Evolutionary conservation across 2,329 filamentous ascomycete species (phyloP).

Genomic region (Botrytis fabae): DNA sequence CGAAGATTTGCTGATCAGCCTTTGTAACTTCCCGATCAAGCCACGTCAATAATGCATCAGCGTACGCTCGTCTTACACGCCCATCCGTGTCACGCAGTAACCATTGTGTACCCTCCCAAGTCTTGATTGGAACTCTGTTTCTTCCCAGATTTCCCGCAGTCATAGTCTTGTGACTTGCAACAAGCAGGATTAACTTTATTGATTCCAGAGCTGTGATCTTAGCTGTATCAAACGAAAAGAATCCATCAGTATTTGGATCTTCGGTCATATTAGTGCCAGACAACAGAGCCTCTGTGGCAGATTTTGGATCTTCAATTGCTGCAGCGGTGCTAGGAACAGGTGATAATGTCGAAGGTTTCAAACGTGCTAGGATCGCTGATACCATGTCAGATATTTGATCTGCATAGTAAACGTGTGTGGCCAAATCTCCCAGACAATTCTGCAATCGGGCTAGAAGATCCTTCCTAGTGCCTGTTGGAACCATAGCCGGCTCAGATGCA

Average conservation of each 20-base stretch:
- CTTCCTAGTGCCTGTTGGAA: constrained; percentile 55
- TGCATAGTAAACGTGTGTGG: constrained; percentile 94
- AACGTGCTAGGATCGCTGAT: constrained; percentile 70
- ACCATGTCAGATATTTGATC: constrained; percentile 97
- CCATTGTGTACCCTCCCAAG: constrained; percentile 98
- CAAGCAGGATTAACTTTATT: constrained; percentile 77
- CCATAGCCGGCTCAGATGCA: constrained; percentile 44
- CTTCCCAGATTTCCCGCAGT: constrained; percentile 66
- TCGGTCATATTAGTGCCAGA: constrained; percentile 52
- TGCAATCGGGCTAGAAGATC: constrained; percentile 72
- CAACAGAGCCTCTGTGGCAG: constrained; percentile 50
- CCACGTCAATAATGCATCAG: constrained; percentile 82
- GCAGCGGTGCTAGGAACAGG: constrained; percentile 47
- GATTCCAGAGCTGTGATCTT: constrained; percentile 70
- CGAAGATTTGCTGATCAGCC: constrained; percentile 61
- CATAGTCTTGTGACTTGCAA: constrained; percentile 70
- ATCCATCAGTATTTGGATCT: constrained; percentile 54
- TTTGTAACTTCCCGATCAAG: constrained; percentile 74
- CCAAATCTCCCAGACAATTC: constrained; percentile 83
- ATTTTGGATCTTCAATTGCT: constrained; percentile 46
- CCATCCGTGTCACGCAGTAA: constrained; percentile 78
- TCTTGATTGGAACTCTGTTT: constrained; percentile 73
- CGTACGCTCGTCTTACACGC: constrained; percentile 79
- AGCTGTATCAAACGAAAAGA: constrained; percentile 63
- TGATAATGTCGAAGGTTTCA: constrained; percentile 63